Conservation (phyloP, 1,139 yeast species). For the Yamadazyma songkhlaensis region DNA sequence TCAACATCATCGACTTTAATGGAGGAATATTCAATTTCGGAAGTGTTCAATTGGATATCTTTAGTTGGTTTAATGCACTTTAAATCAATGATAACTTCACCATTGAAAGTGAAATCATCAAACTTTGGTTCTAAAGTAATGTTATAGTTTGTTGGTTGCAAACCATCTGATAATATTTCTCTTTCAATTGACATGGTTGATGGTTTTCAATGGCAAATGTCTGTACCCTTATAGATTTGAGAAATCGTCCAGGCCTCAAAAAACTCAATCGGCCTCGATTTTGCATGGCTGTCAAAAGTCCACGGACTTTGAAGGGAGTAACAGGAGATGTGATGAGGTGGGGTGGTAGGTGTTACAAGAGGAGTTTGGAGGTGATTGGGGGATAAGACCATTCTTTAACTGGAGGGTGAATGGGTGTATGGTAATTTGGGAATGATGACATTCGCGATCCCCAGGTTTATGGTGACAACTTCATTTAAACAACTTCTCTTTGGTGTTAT, state of each 20-base stretch:
- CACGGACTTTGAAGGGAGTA: too few species aligned
- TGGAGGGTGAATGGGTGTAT: too few species aligned
- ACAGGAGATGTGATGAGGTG: too few species aligned
- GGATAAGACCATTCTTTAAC: too few species aligned
- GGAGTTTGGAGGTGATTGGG: too few species aligned
- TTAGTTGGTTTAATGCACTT: constrained; percentile 56
- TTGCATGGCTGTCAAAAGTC: background rate
- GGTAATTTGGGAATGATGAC: too few species aligned
- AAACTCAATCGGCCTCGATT: background rate
- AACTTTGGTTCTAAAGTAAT: constrained; percentile 73
- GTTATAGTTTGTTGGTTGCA: constrained; percentile 69
- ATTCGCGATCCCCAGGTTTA: too few species aligned
- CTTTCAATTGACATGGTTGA: constrained; percentile 30
- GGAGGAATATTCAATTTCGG: constrained; percentile 61
- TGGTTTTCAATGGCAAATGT: background rate
- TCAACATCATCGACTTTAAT: constrained; percentile 45
- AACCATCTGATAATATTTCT: constrained; percentile 70
- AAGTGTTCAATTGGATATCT: constrained; percentile 53
- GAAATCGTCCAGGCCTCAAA: background rate
- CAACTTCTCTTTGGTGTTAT: too few species aligned
- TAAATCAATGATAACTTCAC: constrained; percentile 63
- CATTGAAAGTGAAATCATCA: constrained; percentile 66
- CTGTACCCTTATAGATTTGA: too few species aligned
- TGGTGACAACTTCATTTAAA: too few species aligned
- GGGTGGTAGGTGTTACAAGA: too few species aligned